Base-by-base conservation (phyloP, 2,329 filamentous ascomycete genomes). In the Epichloe bromicola region DNA sequence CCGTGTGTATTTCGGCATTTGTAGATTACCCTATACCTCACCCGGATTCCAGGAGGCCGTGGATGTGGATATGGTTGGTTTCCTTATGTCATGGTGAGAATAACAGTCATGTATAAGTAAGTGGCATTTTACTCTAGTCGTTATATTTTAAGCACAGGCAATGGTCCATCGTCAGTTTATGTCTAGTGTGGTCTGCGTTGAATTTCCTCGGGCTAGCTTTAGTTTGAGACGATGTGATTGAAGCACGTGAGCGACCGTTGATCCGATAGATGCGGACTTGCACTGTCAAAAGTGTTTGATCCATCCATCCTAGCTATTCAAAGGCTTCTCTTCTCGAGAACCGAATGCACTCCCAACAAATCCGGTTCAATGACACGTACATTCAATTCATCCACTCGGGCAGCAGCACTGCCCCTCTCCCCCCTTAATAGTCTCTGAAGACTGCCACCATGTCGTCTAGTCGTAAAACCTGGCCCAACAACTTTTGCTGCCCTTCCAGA, bases 391-490 rank as follows among this genome's bases (percentile, higher is more conserved):
- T n/a, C 3, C 26, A 3, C 8, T 30, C n/a, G 11, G 42, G 4
- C 42, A 33, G 23, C 6, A 30, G 42, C 26, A 23, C 42, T 33
- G 42, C 42, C 36, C 6, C 5, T 51, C 12, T 3, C 8, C 26
- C 6, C 26, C 26, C 7, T 26, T 30, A 38, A 26, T 79, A 90
- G 64, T 98, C 93, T 55, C 86, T 76, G 58, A 97, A 76, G 12
- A 93, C 77, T 26, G 85, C 85, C 45, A 97, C 83, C 57, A 95
- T 73, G 49, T 93, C 85, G 68, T 98, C 93, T 57, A 95, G 74
- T 54, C 88, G 78, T 64, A 79, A 79, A 11, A 96, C 74, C 67
- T 96, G 88, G 1, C 82, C 80, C 37, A 94, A 71, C 39, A 98
- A 71, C 70, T 84, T 84, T 60, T 84, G 80, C 62, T 85, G 79